Evolutionary conservation across 805 yeast genomes (phyloP).

Genomic region (Nakazawaea siamensis): DNA sequence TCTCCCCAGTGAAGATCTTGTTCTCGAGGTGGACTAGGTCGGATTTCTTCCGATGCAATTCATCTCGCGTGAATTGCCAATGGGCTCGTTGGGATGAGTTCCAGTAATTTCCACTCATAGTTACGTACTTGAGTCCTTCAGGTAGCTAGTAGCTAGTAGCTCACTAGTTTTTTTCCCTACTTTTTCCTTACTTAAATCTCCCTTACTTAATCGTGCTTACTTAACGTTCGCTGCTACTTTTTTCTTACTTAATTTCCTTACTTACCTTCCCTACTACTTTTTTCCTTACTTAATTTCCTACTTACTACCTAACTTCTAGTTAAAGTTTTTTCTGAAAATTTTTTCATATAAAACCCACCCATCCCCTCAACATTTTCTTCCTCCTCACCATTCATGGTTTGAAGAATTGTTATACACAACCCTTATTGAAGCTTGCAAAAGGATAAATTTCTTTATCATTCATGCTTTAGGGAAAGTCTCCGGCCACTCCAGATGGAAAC

Average conservation of each 20-base stretch:
- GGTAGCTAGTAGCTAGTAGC: too few relatives aligned
- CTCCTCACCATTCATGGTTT: conserved; percentile 44
- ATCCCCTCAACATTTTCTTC: neutral
- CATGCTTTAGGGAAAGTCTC: conserved; percentile 86
- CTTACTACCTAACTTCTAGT: too few relatives aligned
- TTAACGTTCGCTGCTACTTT: too few relatives aligned
- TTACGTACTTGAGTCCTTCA: too few relatives aligned
- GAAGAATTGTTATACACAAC: conserved; percentile 56
- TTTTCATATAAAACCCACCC: neutral
- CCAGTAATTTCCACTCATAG: conserved; percentile 91
- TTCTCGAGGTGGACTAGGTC: conserved; percentile 15
- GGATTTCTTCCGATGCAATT: conserved; percentile 28
- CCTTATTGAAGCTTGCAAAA: conserved; percentile 56
- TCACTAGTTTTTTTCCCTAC: too few relatives aligned
- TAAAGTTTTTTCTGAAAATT: too few relatives aligned
- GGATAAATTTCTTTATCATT: conserved; percentile 22
- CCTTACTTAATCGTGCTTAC: too few relatives aligned
- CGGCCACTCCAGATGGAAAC: conserved; percentile 70
- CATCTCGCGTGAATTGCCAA: conserved; percentile 74
- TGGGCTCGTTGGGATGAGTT: conserved; percentile 67
- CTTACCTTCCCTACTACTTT: too few relatives aligned
- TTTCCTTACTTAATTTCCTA: too few relatives aligned
- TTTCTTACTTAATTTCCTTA: too few relatives aligned
- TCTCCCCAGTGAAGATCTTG: conserved; percentile 10
- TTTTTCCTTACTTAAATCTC: too few relatives aligned